Evolutionary conservation across 768 basidiomycete genomes (phyloP).

Genomic region (Coprinopsis marcescibilis): DNA sequence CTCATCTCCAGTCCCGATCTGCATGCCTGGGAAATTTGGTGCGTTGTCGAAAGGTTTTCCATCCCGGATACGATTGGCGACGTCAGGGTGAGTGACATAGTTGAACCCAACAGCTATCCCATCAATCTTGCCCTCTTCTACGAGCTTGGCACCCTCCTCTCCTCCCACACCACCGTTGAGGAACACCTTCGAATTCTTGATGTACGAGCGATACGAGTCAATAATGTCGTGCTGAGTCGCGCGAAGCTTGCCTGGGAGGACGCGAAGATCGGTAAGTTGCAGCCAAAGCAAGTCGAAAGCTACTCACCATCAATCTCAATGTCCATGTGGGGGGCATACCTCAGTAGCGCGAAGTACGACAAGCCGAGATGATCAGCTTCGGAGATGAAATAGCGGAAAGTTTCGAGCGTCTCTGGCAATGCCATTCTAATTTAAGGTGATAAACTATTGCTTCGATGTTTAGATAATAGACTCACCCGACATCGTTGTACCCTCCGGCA

Average conservation of each 20-base stretch:
- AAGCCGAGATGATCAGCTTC: constrained; percentile 30
- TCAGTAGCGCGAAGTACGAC: constrained; percentile 9
- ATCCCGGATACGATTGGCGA: not conserved
- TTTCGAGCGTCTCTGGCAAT: constrained; percentile 32
- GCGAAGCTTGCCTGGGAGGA: constrained; percentile 12
- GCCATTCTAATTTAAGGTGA: constrained; percentile 27
- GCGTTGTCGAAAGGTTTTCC: constrained; percentile 1
- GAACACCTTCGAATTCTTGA: constrained; percentile 17
- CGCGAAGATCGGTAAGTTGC: not conserved
- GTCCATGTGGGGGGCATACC: constrained; percentile 4
- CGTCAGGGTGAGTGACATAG: constrained; percentile 27
- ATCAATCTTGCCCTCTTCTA: constrained; percentile 28
- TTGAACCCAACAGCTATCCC: constrained; percentile 30
- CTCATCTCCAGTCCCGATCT: not conserved
- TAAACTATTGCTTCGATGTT: not conserved
- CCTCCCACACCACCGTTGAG: constrained; percentile 14
- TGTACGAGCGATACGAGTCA: constrained; percentile 14
- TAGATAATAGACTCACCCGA: constrained; percentile 7
- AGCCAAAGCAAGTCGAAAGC: not conserved
- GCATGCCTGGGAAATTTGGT: not conserved
- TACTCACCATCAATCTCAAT: constrained; percentile 2
- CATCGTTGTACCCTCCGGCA: constrained; percentile 17
- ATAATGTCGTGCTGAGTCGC: constrained; percentile 17
- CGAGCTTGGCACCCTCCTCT: constrained; percentile 30
- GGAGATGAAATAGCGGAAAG: constrained; percentile 29